Percentiles rank a stretch among this genome's conserved stretches.
These are phyloP conservation scores for Gossypium arboreum DNA, from an alignment of 345 rosid species.

Conservation along the genomic window DNA sequence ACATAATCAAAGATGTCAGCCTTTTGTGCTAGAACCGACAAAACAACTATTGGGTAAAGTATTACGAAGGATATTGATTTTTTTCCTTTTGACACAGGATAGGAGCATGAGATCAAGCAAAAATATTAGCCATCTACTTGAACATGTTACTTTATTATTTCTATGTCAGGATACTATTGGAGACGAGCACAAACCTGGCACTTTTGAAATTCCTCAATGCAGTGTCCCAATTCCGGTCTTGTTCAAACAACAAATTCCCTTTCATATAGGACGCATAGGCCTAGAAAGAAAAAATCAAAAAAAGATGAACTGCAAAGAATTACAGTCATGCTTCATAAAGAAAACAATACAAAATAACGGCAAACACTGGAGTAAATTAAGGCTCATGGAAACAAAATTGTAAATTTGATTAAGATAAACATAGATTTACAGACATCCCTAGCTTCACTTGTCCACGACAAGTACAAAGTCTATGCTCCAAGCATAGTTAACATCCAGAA, in stretches of 20 bases:
- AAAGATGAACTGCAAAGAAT: background rate
- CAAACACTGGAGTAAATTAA: background rate
- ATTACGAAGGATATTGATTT: background rate
- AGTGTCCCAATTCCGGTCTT: slow-evolving; percentile 89
- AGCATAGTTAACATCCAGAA: background rate
- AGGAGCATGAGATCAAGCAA: background rate
- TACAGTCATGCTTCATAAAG: background rate
- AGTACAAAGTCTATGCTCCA: background rate
- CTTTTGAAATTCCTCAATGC: slow-evolving; percentile 82
- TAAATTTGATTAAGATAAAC: background rate
- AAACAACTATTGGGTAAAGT: background rate
- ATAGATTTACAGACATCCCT: background rate
- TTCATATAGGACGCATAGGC: slow-evolving; percentile 99
- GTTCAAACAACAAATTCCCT: slow-evolving; percentile 91
- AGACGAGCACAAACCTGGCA: slow-evolving; percentile 68
- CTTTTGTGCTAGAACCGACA: background rate
- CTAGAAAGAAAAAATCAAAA: slow-evolving; percentile 30
- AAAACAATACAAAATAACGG: background rate
- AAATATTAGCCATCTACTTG: background rate
- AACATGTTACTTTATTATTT: background rate
- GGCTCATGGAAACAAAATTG: background rate
- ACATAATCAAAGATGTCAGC: slow-evolving; percentile 13
- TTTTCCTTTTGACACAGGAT: background rate
- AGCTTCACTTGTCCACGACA: slow-evolving; percentile 5
- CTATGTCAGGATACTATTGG: background rate